Base-by-base conservation (phyloP, 2,329 filamentous ascomycete species). In the Beauveria sp. region DNA sequence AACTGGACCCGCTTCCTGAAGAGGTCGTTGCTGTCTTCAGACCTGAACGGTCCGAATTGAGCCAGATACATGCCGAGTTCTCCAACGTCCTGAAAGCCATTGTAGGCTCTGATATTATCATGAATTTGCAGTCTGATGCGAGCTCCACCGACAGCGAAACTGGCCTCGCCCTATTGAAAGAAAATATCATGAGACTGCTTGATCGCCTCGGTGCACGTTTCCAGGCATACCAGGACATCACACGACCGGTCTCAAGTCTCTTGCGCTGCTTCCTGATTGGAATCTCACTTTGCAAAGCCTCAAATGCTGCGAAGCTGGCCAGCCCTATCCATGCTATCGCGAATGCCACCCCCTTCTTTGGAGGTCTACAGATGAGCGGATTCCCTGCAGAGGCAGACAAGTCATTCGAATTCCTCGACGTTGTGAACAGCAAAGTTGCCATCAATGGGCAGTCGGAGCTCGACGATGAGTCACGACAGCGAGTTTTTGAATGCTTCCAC, bases 141-240 rank as follows among this genome's bases (percentile, higher is more conserved):
- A 64, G 67, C 52, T 63, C 67, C 7, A 42, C 52, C 8, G 65
- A 65, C 50, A 66, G 65, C n/a, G 63, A 63, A 4, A 69, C 69
- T 31, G 79, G 82, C 51, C 67, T 85, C 59, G 72, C 79, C 31
- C 76, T 85, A 2, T 73, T 85, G 18, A 78, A 77, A 60, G 77
- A 80, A 64, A 85, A 83, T 60, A 76, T 95, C n/a, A 76, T 79
- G 7, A 85, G 89, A 64, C 84, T 96, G 45, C 84, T 89, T 55
- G 78, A 82, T 60, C 84, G 93, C 50, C 80, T 99, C 8, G 82
- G 80, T 1, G 79, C 83, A 34, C 81, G 86, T 42, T 96, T 92
- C 70, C 83, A 86, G 45, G 86, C 86, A 16, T 98, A 97, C 69
- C 90, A 91, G 64, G 95, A 99, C 70, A 84, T 98, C 67, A 90